Percentiles rank a stretch among this genome's conserved stretches.
These are phyloP conservation scores for Collybia sp. DNA, from an alignment of 768 basidiomycete species.

Conservation along the genomic window DNA sequence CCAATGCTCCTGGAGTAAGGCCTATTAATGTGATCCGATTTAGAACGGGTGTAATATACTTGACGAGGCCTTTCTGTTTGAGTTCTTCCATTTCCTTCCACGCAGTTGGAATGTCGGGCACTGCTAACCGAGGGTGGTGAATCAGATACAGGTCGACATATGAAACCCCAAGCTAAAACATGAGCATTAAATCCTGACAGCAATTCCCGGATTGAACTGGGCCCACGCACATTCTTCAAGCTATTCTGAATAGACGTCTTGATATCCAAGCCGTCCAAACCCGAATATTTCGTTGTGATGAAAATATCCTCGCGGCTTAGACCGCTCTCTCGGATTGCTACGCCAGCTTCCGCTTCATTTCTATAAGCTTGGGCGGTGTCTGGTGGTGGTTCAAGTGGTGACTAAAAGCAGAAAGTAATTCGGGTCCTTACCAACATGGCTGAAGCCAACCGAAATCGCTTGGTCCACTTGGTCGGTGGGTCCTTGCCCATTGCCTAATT, in stretches of 20 bases:
- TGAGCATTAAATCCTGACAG: background rate
- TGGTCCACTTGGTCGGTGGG: conserved; percentile 54
- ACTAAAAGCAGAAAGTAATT: background rate
- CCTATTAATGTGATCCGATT: background rate
- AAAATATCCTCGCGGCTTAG: conserved; percentile 51
- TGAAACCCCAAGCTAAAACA: conserved; percentile 48
- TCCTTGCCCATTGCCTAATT: conserved; percentile 50
- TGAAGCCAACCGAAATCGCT: conserved; percentile 57
- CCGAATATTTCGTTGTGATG: conserved; percentile 66
- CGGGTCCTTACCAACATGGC: conserved; percentile 49
- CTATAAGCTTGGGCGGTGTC: conserved; percentile 59
- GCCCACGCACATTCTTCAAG: conserved; percentile 42
- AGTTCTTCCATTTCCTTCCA: conserved; percentile 65
- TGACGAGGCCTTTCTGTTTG: conserved; percentile 50
- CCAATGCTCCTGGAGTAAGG: conserved; percentile 53
- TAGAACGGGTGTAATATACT: conserved; percentile 25
- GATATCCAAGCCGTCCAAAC: conserved; percentile 43
- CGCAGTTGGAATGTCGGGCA: conserved; percentile 53
- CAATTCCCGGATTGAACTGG: background rate
- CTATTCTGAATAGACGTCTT: conserved; percentile 53
- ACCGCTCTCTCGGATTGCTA: conserved; percentile 50
- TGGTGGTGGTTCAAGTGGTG: conserved; percentile 15
- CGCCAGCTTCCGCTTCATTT: conserved; percentile 58
- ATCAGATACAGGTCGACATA: conserved; percentile 74
- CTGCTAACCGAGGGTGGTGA: conserved; percentile 48